These are phyloP conservation scores for Camptophora hylomeconis DNA, from an alignment of 2,329 filamentous ascomycete genomes.

Conservation along the genomic window DNA sequence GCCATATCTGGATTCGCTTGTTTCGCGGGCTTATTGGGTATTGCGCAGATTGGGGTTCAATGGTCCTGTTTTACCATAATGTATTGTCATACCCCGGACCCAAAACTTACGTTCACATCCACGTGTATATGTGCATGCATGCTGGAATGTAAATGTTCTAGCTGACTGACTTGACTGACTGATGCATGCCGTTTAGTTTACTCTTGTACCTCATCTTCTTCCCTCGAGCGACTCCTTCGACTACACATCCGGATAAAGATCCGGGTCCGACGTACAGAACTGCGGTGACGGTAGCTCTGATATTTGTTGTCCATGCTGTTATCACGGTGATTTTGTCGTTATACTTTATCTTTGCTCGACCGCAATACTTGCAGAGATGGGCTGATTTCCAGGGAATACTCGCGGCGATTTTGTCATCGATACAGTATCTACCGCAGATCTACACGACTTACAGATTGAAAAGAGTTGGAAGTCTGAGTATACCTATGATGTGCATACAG, in stretches of 20 bases:
- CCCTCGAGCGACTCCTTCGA: conserved; percentile 45
- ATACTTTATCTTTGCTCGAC: conserved; percentile 51
- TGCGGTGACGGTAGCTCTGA: conserved; percentile 58
- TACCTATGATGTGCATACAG: conserved; percentile 97
- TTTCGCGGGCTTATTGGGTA: conserved; percentile 70
- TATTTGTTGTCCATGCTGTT: conserved; percentile 67
- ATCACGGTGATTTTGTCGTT: conserved; percentile 55
- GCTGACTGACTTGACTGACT: conserved; percentile 1
- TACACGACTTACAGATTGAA: conserved; percentile 78
- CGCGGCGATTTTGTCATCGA: conserved; percentile 61
- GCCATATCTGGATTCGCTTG: conserved; percentile 73
- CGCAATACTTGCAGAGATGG: conserved; percentile 57
- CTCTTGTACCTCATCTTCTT: conserved; percentile 93
- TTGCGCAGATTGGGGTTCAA: conserved; percentile 81
- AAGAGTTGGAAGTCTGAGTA: conserved; percentile 79
- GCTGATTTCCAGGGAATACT: conserved; percentile 75
- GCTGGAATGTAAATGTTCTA: too few relatives aligned
- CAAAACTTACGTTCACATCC: too few relatives aligned
- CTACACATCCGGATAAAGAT: conserved; percentile 27
- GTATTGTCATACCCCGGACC: too few relatives aligned
- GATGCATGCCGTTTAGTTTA: conserved; percentile 50
- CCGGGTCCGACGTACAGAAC: conserved; percentile 55
- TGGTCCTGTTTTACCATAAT: conserved; percentile 87
- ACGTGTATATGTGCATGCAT: too few relatives aligned
- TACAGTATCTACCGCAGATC: conserved; percentile 94